Evolutionary conservation across 352 stramenopile genomes (phyloP), one percentile per base, ranked within the genome.

Genomic region (Phytophthora foliorum): DNA sequence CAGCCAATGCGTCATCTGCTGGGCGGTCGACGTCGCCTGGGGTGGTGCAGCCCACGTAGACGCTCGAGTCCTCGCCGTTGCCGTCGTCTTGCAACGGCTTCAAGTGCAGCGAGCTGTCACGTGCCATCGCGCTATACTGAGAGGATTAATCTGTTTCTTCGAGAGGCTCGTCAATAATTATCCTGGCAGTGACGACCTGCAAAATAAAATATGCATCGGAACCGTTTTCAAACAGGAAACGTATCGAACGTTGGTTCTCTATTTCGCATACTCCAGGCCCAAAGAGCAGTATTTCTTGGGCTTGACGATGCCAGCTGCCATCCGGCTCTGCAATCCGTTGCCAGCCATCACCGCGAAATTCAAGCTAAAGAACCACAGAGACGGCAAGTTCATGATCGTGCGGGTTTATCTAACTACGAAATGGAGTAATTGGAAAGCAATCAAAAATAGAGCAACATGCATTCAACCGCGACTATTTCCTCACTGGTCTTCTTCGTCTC

Each of bases 381-480:
- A 51, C 3, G n/a, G 19, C 50, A 67, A 68, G 48, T 16, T 49
- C 44, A 58, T 64, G 32, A 56, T 60, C 58, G 61, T 57, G 67
- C 53, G n/a, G 5, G 39, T 69, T 69, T 48, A 62, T 65, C 54
- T 48, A 59, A 51, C 41, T 50, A 56, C 27, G 19, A 31, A 44
- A 70, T 57, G 53, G 59, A 63, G 49, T 55, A 49, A 34, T 58
- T 19, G 41, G 39, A 68, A 67, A 65, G 66, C 66, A 74, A 71
- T 71, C 64, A 67, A 75, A 78, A 80, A 74, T 75, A 77, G 57
- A 77, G 69, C 69, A 80, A 80, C 67, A 75, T 75, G 64, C 59
- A 78, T 80, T 78, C 73, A 80, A 80, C 73, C 59, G 55, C 68
- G 69, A 74, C 64, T 77, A 71, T 52, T 69, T 73, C 63, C 62